These are phyloP conservation scores for Syzygium grande DNA, from an alignment of 345 rosid species.

Conservation along the genomic window DNA sequence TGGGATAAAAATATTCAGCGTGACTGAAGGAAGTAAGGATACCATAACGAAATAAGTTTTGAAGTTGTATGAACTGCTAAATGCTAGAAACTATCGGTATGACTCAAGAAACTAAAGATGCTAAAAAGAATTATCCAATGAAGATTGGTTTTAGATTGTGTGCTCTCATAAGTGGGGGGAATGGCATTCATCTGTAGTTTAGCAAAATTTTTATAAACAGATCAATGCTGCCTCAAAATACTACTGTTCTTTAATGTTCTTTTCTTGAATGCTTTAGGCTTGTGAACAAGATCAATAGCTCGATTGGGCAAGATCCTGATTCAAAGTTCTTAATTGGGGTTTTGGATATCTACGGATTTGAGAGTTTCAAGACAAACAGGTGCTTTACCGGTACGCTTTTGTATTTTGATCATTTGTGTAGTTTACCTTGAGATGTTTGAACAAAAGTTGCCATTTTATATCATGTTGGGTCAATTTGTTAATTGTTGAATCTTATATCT, in stretches of 20 bases:
- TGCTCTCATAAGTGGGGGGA: background rate
- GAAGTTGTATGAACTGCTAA: background rate
- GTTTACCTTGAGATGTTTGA: constrained; percentile 2
- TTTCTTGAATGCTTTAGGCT: constrained; percentile 39
- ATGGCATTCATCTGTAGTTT: background rate
- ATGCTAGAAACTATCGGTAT: background rate
- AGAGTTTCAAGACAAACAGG: constrained; percentile 99
- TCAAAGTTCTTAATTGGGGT: constrained; percentile 82
- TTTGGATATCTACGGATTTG: constrained; percentile 98
- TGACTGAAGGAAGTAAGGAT: background rate
- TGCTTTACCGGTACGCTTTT: constrained; percentile 95
- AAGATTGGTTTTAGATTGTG: background rate
- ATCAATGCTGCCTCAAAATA: background rate
- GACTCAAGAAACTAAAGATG: background rate
- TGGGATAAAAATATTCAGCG: background rate
- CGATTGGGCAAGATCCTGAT: constrained; percentile 87
- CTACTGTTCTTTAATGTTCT: background rate
- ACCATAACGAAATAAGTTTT: background rate
- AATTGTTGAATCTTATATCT: background rate
- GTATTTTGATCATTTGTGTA: constrained; percentile 33
- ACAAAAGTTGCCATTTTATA: background rate
- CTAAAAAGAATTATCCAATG: background rate
- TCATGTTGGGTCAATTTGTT: background rate
- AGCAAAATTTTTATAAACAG: background rate
- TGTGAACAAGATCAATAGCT: constrained; percentile 79